These are phyloP conservation scores for Trichoderma sp. DNA, from an alignment of 2,329 filamentous ascomycete species.

Conservation along the genomic window DNA sequence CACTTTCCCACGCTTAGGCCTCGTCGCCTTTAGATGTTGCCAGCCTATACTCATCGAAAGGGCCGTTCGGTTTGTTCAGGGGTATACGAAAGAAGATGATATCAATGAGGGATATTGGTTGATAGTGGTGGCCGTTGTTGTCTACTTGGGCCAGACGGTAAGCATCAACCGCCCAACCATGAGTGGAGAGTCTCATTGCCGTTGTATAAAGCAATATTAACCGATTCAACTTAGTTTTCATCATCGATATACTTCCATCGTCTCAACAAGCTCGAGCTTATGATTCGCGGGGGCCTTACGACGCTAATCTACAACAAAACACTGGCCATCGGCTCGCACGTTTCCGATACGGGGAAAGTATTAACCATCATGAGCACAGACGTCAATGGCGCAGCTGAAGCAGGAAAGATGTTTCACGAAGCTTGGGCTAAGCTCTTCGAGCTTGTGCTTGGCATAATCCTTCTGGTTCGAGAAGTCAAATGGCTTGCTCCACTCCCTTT, in stretches of 20 bases:
- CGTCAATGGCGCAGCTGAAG: constrained; percentile 36
- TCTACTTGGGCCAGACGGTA: constrained; percentile 44
- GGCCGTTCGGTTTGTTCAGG: constrained; percentile 39
- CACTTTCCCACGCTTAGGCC: constrained; percentile 39
- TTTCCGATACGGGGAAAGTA: constrained; percentile 36
- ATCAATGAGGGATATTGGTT: constrained; percentile 34
- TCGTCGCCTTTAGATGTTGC: constrained; percentile 43
- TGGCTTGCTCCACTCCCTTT: constrained; percentile 46
- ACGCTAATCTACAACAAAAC: constrained; percentile 40
- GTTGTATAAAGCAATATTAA: neutral
- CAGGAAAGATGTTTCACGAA: constrained; percentile 43
- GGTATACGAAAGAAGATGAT: constrained; percentile 24
- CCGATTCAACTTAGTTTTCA: constrained; percentile 30
- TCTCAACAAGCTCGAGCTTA: constrained; percentile 36
- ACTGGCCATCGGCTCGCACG: constrained; percentile 26
- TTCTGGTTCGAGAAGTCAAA: constrained; percentile 43
- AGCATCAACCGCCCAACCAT: neutral
- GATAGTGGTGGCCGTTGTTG: constrained; percentile 33
- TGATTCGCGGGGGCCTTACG: constrained; percentile 38
- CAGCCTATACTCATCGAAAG: constrained; percentile 44
- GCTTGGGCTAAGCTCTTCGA: constrained; percentile 46
- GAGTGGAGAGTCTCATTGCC: neutral
- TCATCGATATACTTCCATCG: constrained; percentile 35
- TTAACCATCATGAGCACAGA: constrained; percentile 46
- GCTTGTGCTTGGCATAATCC: constrained; percentile 40